A percentile compares a stretch with the other conserved stretches of the same genome.
phyloP scores from a whole-genome alignment of 441 rosid genomes.

The Gossypium gossypioides region DNA sequence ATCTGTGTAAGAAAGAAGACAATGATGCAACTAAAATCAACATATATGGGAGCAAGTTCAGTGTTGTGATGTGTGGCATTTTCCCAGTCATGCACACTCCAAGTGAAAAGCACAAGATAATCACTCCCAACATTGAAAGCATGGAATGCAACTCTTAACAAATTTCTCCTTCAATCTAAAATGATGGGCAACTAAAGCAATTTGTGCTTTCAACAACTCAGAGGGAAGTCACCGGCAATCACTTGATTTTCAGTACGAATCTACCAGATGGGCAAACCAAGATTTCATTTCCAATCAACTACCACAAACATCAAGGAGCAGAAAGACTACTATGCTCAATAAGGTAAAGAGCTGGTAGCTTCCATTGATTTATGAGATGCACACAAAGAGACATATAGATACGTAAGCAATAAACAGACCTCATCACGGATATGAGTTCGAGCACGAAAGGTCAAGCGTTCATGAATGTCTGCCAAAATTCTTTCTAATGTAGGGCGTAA shows the following conservation, averaged over 20 bases:
- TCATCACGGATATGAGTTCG: constrained; percentile 90
- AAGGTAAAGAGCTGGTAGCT: not conserved
- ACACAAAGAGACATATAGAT: not conserved
- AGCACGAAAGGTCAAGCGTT: constrained; percentile 90
- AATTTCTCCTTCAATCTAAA: not conserved
- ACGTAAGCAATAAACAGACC: constrained; percentile 29
- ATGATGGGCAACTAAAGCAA: not conserved
- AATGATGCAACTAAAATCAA: constrained; percentile 16
- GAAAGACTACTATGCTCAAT: not conserved
- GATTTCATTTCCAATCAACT: not conserved
- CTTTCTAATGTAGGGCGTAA: constrained; percentile 78
- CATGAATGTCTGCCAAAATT: constrained; percentile 84
- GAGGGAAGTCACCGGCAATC: not conserved
- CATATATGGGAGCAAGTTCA: not conserved
- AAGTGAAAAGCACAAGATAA: not conserved
- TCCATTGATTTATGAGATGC: not conserved
- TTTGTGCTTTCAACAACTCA: constrained; percentile 5
- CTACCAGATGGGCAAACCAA: not conserved
- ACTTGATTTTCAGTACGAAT: not conserved
- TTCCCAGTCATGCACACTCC: not conserved
- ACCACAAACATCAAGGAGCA: not conserved
- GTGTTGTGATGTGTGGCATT: not conserved
- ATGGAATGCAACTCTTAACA: not conserved
- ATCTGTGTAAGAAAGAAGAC: constrained; percentile 45
- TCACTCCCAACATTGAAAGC: constrained; percentile 2